These are phyloP conservation scores for Phylloporus arenicola DNA, from an alignment of 768 basidiomycete species.

Conservation along the genomic window DNA sequence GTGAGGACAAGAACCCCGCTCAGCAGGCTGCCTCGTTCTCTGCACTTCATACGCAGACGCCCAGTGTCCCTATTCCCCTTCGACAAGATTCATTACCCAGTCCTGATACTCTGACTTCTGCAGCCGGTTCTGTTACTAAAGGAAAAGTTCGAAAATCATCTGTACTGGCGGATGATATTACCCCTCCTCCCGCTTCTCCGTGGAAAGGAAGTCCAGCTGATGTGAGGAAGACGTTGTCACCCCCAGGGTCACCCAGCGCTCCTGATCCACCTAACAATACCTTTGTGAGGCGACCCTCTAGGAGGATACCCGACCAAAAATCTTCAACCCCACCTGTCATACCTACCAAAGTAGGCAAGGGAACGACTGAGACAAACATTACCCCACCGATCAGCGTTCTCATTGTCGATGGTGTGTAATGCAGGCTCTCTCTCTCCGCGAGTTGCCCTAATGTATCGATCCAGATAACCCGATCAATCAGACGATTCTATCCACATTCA, in stretches of 20 bases:
- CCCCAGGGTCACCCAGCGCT: slow-evolving; percentile 30
- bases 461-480: slow-evolving; percentile 98
- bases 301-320: slow-evolving; percentile 30
- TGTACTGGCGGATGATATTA: slow-evolving; percentile 26
- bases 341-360: slow-evolving; percentile 46
- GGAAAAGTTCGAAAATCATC: slow-evolving; percentile 29
- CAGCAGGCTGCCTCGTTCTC: slow-evolving; percentile 27
- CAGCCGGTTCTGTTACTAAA: slow-evolving; percentile 9
- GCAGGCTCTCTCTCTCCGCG: background rate
- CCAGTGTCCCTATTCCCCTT: slow-evolving; percentile 10
- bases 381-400: slow-evolving; percentile 96
- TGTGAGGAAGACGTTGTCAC: slow-evolving; percentile 29
- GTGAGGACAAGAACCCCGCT: slow-evolving; percentile 25
- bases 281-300: slow-evolving; percentile 27
- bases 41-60: slow-evolving; percentile 20
- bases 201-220: slow-evolving; percentile 28
- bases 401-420: slow-evolving; percentile 86
- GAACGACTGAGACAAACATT: slow-evolving; percentile 57
- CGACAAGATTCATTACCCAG: slow-evolving; percentile 24
- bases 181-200: slow-evolving; percentile 8
- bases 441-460: slow-evolving; percentile 10
- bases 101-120: slow-evolving; percentile 15
- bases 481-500: slow-evolving; percentile 93
- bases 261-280: slow-evolving; percentile 21
- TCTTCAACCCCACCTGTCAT: slow-evolving; percentile 23